These are phyloP conservation scores for Aspergillus piperis DNA, from an alignment of 2,329 filamentous ascomycete genomes.

Conservation along the genomic window DNA sequence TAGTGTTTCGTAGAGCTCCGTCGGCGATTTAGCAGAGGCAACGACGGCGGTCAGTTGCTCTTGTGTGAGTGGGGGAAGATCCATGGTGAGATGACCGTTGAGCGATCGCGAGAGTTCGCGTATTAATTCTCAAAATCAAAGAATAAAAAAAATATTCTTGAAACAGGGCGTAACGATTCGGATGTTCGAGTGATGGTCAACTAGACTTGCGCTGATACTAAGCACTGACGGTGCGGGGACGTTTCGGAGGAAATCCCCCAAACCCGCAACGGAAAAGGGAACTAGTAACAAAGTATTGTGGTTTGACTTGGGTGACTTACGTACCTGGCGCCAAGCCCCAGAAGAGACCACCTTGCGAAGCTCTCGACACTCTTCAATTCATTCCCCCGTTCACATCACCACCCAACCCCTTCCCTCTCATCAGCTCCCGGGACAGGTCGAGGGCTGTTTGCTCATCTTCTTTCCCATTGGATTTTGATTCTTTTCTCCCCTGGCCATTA, in stretches of 20 bases:
- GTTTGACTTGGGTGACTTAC: constrained; percentile 7
- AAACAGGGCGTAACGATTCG: too few species aligned
- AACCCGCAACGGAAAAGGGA: constrained; percentile 2
- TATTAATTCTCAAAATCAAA: too few species aligned
- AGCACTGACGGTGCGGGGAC: constrained; percentile 32
- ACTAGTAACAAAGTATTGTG: too few species aligned
- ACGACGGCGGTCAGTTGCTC: constrained; percentile 34
- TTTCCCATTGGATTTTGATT: constrained; percentile 34
- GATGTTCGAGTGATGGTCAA: neutral
- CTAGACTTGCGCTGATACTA: neutral
- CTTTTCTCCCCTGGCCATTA: constrained; percentile 41
- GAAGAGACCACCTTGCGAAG: constrained; percentile 48
- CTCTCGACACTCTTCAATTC: constrained; percentile 27
- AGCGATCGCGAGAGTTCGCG: too few species aligned
- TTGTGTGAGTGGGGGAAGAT: constrained; percentile 31
- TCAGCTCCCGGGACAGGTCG: constrained; percentile 17
- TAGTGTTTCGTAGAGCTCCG: constrained; percentile 39
- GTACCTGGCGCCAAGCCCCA: constrained; percentile 39
- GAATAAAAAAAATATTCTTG: too few species aligned
- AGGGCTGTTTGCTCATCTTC: constrained; percentile 29
- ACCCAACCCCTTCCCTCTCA: constrained; percentile 25
- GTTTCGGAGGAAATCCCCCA: constrained; percentile 31
- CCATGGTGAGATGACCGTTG: constrained; percentile 23
- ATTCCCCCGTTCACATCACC: constrained; percentile 24
- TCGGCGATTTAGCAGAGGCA: constrained; percentile 30